Base-by-base conservation (phyloP, 768 basidiomycete species). In the Zangia roseola region DNA sequence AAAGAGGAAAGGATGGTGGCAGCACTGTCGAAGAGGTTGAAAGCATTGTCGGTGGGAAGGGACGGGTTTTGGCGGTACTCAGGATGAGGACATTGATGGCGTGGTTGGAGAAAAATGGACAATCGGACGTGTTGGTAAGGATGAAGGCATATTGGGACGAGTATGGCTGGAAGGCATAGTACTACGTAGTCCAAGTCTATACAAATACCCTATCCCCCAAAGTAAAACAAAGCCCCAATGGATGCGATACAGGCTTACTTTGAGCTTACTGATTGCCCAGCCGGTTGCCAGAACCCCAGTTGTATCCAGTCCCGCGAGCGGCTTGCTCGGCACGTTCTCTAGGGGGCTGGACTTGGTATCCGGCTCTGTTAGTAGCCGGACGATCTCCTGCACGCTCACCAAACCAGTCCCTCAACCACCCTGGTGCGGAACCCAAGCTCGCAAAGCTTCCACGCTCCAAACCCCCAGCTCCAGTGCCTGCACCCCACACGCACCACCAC, bases 1-100 rank as follows among this genome's bases (percentile, higher is more conserved):
- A 78, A 47, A 72, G 72, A 16, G 74, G 74, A 43, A 69, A 71
- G 40, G 59, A 48, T 67, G 79, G 40, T 68, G 74, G 73, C 69
- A 88, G 84, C 54, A 91, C 92, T 1, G 87, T 94, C 6, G 79
- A 83, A 60, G 93, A 97, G 63, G 76, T 97, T 9, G 88, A 93
- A 62, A 66, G 66, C 16, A 73, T 90, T 40, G 72, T 93, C 20
- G 81, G 76, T 31, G 89, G 91, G 12, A 59, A 54, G 17, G 88
- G 83, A 8, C 73, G 77, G 14, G 88, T 98, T 21, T 74, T 80
- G 43, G 83, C 90, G 4, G 91, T 97, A 53, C 72, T 97, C 53
- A 84, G 79, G 64, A 87, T 98, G 84, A 70, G 79, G 51, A 91
- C 97, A 63, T 71, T 99, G 50, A 86, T 97, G 69, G 63, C 66